These are phyloP conservation scores for Gaeumannomyces sp. DNA, from an alignment of 2,329 filamentous ascomycete genomes.

Conservation along the genomic window DNA sequence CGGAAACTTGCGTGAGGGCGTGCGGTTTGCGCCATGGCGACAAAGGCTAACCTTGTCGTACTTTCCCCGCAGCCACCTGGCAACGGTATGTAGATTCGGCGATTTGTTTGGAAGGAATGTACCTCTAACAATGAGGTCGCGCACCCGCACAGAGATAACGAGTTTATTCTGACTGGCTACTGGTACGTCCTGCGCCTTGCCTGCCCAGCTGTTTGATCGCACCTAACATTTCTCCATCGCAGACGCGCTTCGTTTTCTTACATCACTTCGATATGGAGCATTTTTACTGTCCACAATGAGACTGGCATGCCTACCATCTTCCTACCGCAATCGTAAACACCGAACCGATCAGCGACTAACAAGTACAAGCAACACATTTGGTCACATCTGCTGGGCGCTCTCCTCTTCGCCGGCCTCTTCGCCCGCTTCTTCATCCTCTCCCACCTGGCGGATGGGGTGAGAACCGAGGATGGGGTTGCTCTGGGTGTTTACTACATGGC, in stretches of 20 bases:
- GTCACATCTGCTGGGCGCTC: slow-evolving; percentile 22
- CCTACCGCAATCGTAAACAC: neutral
- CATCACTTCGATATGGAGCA: slow-evolving; percentile 5
- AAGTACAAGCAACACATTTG: slow-evolving; percentile 21
- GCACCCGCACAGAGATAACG: slow-evolving; percentile 3
- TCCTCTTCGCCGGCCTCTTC: slow-evolving; percentile 17
- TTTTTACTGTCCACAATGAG: slow-evolving; percentile 6
- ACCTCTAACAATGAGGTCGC: neutral
- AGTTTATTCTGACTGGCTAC: slow-evolving; percentile 7
- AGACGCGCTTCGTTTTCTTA: slow-evolving; percentile 8
- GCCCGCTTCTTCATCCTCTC: slow-evolving; percentile 13
- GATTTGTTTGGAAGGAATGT: too few species aligned
- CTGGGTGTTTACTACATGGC: slow-evolving; percentile 20
- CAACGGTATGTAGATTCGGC: neutral
- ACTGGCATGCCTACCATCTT: neutral
- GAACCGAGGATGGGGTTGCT: slow-evolving; percentile 14
- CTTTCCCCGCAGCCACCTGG: neutral
- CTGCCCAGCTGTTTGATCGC: neutral
- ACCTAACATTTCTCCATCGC: neutral
- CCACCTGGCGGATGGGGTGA: neutral
- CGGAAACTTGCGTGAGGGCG: too few species aligned
- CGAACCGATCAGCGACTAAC: neutral
- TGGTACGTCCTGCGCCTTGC: neutral
- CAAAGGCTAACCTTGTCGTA: neutral
- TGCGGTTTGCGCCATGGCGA: neutral